Percentiles rank a stretch among this genome's conserved stretches.
These are phyloP conservation scores for Penicillium sp. DNA, from an alignment of 2,329 filamentous ascomycete genomes.

Conservation along the genomic window DNA sequence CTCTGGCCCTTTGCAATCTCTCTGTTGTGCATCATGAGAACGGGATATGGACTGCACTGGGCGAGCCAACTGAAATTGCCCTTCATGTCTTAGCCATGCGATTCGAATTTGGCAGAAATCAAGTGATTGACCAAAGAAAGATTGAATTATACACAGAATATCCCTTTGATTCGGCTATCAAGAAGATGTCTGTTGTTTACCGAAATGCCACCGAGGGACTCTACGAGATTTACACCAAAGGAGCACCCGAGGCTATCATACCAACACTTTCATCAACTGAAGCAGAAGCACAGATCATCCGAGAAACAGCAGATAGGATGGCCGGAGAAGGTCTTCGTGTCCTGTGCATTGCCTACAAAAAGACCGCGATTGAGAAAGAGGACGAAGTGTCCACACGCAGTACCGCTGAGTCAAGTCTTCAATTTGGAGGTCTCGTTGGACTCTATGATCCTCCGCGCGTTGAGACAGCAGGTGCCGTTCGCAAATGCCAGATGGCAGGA, in stretches of 20 bases:
- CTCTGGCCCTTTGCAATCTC: conserved; percentile 57
- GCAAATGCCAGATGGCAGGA: conserved; percentile 53
- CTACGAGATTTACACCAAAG: conserved; percentile 57
- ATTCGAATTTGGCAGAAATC: conserved; percentile 53
- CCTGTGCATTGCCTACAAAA: conserved; percentile 53
- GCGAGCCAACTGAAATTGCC: conserved; percentile 66
- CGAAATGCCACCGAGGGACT: conserved; percentile 26
- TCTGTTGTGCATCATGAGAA: conserved; percentile 49
- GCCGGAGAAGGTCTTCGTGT: conserved; percentile 60
- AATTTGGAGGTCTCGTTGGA: conserved; percentile 58
- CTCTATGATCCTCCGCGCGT: conserved; percentile 62
- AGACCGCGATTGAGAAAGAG: conserved; percentile 26
- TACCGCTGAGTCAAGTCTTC: conserved; percentile 53
- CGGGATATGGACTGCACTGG: conserved; percentile 54
- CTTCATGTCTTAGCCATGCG: conserved; percentile 64
- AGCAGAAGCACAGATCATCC: conserved; percentile 20
- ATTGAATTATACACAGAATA: conserved; percentile 52
- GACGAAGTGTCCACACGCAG: conserved; percentile 41
- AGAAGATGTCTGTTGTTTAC: conserved; percentile 66
- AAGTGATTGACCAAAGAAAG: conserved; percentile 34
- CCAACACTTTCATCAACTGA: conserved; percentile 18
- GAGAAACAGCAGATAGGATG: conserved; percentile 53
- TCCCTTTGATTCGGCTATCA: conserved; percentile 64
- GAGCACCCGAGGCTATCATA: conserved; percentile 61
- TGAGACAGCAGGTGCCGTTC: conserved; percentile 58